A percentile compares a stretch with the other conserved stretches of the same genome.
phyloP scores from a whole-genome alignment of 1,284 basidiomycete genomes.

The Ustilago cynodontis region DNA sequence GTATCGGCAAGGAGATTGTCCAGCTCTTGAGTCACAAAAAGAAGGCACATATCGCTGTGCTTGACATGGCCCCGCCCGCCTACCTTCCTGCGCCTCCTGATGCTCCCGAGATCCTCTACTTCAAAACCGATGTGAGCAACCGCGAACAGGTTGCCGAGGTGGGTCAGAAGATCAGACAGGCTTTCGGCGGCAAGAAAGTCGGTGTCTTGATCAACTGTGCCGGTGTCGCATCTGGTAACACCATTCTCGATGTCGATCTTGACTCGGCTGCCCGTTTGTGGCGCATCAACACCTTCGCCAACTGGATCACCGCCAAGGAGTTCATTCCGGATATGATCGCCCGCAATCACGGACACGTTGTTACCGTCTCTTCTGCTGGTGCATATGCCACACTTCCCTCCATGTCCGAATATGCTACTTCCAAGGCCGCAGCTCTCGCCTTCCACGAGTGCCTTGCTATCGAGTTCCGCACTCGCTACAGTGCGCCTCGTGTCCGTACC shows the following conservation, averaged over 20 bases:
- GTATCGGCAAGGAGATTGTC: constrained; percentile 67
- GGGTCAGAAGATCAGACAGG: constrained; percentile 54
- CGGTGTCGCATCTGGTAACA: constrained; percentile 63
- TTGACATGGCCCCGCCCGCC: constrained; percentile 64
- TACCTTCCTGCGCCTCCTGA: constrained; percentile 63
- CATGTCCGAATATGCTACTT: constrained; percentile 64
- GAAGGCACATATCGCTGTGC: constrained; percentile 63
- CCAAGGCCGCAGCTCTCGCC: constrained; percentile 65
- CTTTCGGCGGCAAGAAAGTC: constrained; percentile 52
- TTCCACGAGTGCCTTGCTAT: constrained; percentile 66
- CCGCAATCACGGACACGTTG: constrained; percentile 66
- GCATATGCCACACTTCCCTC: constrained; percentile 62
- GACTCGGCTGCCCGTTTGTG: constrained; percentile 52
- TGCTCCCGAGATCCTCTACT: constrained; percentile 65
- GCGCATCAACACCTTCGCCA: constrained; percentile 65
- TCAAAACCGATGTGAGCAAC: constrained; percentile 66
- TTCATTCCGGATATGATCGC: constrained; percentile 66
- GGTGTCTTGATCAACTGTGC: constrained; percentile 66
- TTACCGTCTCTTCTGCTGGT: constrained; percentile 63
- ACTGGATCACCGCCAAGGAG: constrained; percentile 63
- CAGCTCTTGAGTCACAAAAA: constrained; percentile 59
- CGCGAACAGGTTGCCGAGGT: constrained; percentile 56
- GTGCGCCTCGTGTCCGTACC: constrained; percentile 61
- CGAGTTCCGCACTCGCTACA: constrained; percentile 64
- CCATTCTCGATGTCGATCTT: constrained; percentile 59